Conservation (phyloP, 257 asterid species). For the Linderniella brevidens region DNA sequence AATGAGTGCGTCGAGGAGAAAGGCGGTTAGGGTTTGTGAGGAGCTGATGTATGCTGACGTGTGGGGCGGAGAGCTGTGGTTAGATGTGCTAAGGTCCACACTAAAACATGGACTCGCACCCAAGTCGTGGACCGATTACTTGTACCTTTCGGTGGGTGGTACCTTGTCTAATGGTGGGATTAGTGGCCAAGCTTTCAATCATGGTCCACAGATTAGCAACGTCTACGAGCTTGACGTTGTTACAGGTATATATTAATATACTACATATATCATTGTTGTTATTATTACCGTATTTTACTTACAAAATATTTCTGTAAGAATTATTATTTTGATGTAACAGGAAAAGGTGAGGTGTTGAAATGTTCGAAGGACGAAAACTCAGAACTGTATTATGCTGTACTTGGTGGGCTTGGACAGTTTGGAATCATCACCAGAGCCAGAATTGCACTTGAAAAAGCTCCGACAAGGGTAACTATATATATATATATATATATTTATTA, state of each 20-base stretch:
- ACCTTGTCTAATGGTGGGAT: slow-evolving; percentile 77
- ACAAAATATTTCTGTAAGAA: background rate
- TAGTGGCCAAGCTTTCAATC: slow-evolving; percentile 75
- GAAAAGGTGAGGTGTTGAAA: slow-evolving; percentile 55
- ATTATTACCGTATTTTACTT: no score
- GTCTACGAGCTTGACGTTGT: slow-evolving; percentile 68
- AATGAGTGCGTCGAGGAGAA: slow-evolving; percentile 18
- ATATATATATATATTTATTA: no score
- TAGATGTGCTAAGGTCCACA: slow-evolving; percentile 49
- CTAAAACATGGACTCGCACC: slow-evolving; percentile 61
- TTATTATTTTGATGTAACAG: slow-evolving; percentile 18
- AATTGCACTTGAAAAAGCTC: slow-evolving; percentile 66
- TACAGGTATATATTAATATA: slow-evolving; percentile 35
- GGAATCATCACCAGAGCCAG: slow-evolving; percentile 77
- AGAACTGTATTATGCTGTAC: slow-evolving; percentile 52
- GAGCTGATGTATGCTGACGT: slow-evolving; percentile 45
- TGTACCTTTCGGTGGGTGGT: slow-evolving; percentile 83
- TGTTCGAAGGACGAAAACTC: slow-evolving; percentile 42
- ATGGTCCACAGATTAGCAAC: slow-evolving; percentile 76
- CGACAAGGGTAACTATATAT: slow-evolving; percentile 35
- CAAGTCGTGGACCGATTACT: slow-evolving; percentile 78
- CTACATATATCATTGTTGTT: background rate
- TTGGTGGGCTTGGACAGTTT: slow-evolving; percentile 78
- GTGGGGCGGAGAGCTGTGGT: slow-evolving; percentile 82
- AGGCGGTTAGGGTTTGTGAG: slow-evolving; percentile 23